Evolutionary conservation across 148 eudicot species (phyloP).

Genomic region (Polygonum maritimum): DNA sequence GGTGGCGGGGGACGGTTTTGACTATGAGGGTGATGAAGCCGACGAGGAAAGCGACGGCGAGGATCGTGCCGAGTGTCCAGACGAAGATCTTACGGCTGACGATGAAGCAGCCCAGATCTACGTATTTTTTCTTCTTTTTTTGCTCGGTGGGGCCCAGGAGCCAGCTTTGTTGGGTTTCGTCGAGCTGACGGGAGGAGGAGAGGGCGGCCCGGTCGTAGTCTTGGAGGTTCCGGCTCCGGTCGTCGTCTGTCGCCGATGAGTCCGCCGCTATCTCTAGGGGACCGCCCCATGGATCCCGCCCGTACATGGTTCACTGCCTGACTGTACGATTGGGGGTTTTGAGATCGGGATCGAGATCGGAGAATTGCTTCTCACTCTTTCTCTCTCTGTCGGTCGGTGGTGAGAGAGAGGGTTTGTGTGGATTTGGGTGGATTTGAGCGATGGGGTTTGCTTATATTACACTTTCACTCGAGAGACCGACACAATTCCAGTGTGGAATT

Average conservation of each 20-base stretch:
- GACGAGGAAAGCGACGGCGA: too few species aligned
- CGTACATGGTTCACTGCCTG: slow-evolving; percentile 39
- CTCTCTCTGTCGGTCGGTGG: not conserved
- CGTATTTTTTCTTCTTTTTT: too few species aligned
- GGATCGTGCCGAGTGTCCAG: too few species aligned
- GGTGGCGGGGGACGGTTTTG: too few species aligned
- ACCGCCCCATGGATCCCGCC: slow-evolving; percentile 98
- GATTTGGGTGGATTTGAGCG: not conserved
- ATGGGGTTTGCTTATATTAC: not conserved
- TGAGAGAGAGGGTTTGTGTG: not conserved
- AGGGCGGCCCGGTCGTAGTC: too few species aligned
- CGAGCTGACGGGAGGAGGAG: too few species aligned
- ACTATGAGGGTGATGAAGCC: too few species aligned
- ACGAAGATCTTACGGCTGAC: too few species aligned
- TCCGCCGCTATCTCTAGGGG: slow-evolving; percentile 79
- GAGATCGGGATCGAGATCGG: not conserved
- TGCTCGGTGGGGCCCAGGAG: too few species aligned
- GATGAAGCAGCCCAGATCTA: too few species aligned
- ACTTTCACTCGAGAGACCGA: not conserved
- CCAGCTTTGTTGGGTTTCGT: too few species aligned
- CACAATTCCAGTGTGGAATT: not conserved
- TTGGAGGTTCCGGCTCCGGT: slow-evolving; percentile 34
- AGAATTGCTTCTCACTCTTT: not conserved
- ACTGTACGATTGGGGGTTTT: not conserved
- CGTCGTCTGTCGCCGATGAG: slow-evolving; percentile 78